Evolutionary conservation across 106 monocot species (phyloP).

Genomic region (Ottelia alismoides): DNA sequence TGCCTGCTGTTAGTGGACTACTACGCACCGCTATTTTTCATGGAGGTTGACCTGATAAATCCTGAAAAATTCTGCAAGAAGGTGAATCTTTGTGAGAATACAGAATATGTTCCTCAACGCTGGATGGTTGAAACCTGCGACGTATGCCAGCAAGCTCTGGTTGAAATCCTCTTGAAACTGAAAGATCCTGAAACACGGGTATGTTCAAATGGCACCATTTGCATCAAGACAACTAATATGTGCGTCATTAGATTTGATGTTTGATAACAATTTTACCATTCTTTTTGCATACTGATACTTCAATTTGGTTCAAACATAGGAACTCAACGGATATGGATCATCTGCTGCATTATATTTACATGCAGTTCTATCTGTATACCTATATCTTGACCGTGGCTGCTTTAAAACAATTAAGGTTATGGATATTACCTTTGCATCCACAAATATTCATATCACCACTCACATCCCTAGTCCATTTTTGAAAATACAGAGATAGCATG

Average conservation of each 20-base stretch:
- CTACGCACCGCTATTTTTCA: slow-evolving; percentile 52
- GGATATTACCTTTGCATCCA: too few relatives aligned
- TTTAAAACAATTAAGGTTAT: too few relatives aligned
- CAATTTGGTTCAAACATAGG: neutral
- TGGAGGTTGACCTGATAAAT: slow-evolving; percentile 24
- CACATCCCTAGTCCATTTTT: too few relatives aligned
- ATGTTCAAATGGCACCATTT: neutral
- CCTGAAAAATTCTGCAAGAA: slow-evolving; percentile 56
- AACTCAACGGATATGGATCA: too few relatives aligned
- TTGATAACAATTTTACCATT: neutral
- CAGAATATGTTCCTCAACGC: slow-evolving; percentile 6
- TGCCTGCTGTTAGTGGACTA: slow-evolving; percentile 57
- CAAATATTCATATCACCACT: too few relatives aligned
- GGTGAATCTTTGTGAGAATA: slow-evolving; percentile 37
- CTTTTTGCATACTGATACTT: neutral
- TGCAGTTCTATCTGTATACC: too few relatives aligned
- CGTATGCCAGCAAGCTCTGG: slow-evolving; percentile 34
- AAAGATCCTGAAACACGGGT: slow-evolving; percentile 71
- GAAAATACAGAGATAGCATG: too few relatives aligned
- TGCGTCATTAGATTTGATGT: too few relatives aligned
- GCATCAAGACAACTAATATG: too few relatives aligned
- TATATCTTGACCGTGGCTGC: too few relatives aligned
- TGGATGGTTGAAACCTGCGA: slow-evolving; percentile 27
- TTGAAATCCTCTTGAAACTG: slow-evolving; percentile 38
- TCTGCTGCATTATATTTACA: too few relatives aligned